Evolutionary conservation across 78 protist species (phyloP).

Genomic region (Guillardia theta): DNA sequence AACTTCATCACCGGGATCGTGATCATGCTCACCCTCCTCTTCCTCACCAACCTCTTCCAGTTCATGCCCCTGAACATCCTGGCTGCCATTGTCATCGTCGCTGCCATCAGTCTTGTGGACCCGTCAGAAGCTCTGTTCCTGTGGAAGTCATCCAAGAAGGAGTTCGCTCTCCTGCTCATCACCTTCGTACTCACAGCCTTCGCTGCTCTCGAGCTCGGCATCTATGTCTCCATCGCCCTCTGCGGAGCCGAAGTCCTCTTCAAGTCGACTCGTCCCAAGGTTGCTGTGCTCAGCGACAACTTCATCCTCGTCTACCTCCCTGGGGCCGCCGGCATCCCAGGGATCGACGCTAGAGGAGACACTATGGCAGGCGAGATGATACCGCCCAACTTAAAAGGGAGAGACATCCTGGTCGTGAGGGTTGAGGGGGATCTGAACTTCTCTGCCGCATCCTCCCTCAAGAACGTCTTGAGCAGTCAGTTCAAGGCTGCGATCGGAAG

Average conservation of each 20-base stretch:
- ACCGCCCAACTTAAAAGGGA: background rate
- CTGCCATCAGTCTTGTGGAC: constrained; percentile 4
- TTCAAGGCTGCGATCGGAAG: background rate
- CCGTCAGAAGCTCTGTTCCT: background rate
- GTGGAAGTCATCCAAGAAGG: background rate
- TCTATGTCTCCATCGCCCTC: constrained; percentile 24
- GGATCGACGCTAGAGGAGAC: background rate
- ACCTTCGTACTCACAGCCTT: constrained; percentile 36
- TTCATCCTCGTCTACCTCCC: background rate
- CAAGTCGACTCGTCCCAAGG: background rate
- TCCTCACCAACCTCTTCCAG: constrained; percentile 7
- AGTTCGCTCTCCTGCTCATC: background rate
- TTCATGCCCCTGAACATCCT: background rate
- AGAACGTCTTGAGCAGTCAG: background rate
- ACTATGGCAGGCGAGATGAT: background rate
- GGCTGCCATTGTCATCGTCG: constrained; percentile 17
- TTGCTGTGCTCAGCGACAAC: background rate
- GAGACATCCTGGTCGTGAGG: background rate
- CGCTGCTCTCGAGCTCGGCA: constrained; percentile 24
- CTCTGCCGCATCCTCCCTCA: background rate
- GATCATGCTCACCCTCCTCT: constrained; percentile 4
- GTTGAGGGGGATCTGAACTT: background rate
- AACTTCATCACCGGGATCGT: constrained; percentile 8
- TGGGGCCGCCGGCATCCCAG: background rate
- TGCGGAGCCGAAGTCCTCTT: background rate